Evolutionary conservation across 1,284 basidiomycete species (phyloP).

Genomic region (Fomitopsis palustris): DNA sequence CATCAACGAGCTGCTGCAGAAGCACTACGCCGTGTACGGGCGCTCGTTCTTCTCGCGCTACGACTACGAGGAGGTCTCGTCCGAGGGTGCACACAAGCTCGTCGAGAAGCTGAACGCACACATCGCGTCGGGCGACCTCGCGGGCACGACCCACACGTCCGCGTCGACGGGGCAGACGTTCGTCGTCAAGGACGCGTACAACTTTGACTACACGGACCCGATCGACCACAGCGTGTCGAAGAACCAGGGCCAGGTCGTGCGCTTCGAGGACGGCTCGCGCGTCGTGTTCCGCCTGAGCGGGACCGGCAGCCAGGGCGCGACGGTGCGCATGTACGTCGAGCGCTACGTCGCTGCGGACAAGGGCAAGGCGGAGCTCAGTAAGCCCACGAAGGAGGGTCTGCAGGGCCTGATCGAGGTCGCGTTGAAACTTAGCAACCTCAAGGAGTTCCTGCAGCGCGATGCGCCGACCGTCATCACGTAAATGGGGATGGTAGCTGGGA

Average conservation of each 20-base stretch:
- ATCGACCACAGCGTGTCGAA: conserved; percentile 92
- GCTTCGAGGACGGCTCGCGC: conserved; percentile 87
- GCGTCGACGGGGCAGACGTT: conserved; percentile 70
- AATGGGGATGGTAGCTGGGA: background rate
- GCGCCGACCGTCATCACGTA: conserved; percentile 97
- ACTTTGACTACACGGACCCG: conserved; percentile 97
- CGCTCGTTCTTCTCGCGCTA: conserved; percentile 98
- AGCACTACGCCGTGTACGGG: conserved; percentile 91
- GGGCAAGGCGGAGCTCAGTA: conserved; percentile 69
- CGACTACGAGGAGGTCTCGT: conserved; percentile 97
- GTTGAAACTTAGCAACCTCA: conserved; percentile 78
- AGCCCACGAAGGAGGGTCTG: conserved; percentile 85
- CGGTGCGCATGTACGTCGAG: conserved; percentile 89
- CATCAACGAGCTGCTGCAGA: conserved; percentile 86
- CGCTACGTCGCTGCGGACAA: conserved; percentile 81
- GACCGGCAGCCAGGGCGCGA: conserved; percentile 94
- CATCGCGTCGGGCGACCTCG: conserved; percentile 67
- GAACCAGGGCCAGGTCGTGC: conserved; percentile 95
- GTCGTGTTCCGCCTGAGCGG: conserved; percentile 96
- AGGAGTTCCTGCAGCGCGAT: conserved; percentile 82
- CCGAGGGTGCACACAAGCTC: conserved; percentile 84
- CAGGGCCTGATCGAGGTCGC: conserved; percentile 96
- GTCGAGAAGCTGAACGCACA: conserved; percentile 76
- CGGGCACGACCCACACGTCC: conserved; percentile 64
- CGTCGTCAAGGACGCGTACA: conserved; percentile 75